Evolutionary conservation across 208 protist species (phyloP).

Genomic region (Crithidia fasciculata): DNA sequence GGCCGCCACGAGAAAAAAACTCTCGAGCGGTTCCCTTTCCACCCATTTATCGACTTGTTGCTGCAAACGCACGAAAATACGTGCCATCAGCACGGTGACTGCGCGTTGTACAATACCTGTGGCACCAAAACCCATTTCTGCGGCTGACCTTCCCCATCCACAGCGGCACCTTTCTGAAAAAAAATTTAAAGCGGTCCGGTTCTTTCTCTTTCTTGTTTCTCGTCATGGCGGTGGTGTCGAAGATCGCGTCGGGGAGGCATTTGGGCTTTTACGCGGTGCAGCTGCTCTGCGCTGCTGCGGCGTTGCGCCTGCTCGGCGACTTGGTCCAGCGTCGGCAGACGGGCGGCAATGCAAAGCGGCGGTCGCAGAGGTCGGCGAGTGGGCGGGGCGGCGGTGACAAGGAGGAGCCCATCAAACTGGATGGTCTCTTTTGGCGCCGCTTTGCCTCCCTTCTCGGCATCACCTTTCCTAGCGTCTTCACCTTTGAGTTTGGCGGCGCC

Average conservation of each 20-base stretch:
- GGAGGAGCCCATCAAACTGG: conserved; percentile 37
- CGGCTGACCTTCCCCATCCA: too few relatives aligned
- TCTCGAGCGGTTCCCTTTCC: too few relatives aligned
- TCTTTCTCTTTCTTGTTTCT: not conserved
- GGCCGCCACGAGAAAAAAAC: too few relatives aligned
- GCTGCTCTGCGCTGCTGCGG: conserved; percentile 34
- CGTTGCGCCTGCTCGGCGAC: conserved; percentile 25
- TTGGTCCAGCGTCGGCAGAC: conserved; percentile 17
- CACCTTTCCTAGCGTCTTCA: conserved; percentile 61
- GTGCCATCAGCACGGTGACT: too few relatives aligned
- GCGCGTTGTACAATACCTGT: too few relatives aligned
- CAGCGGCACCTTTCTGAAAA: too few relatives aligned
- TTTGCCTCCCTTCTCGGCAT: conserved; percentile 64
- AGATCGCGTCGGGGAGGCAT: conserved; percentile 27
- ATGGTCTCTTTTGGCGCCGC: conserved; percentile 59
- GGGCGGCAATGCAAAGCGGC: conserved; percentile 15
- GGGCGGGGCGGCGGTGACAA: not conserved
- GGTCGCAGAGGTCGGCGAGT: conserved; percentile 11
- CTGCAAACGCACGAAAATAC: too few relatives aligned
- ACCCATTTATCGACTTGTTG: too few relatives aligned
- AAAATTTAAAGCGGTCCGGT: too few relatives aligned
- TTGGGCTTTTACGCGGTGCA: conserved; percentile 39
- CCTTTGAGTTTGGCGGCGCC: conserved; percentile 54
- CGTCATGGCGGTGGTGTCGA: conserved; percentile 35
- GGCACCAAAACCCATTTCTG: too few relatives aligned